A percentile compares a stretch with the other conserved stretches of the same genome.
These are phyloP conservation scores for Crithidia acanthocephali DNA, from an alignment of 208 protist species.

Conservation along the genomic window DNA sequence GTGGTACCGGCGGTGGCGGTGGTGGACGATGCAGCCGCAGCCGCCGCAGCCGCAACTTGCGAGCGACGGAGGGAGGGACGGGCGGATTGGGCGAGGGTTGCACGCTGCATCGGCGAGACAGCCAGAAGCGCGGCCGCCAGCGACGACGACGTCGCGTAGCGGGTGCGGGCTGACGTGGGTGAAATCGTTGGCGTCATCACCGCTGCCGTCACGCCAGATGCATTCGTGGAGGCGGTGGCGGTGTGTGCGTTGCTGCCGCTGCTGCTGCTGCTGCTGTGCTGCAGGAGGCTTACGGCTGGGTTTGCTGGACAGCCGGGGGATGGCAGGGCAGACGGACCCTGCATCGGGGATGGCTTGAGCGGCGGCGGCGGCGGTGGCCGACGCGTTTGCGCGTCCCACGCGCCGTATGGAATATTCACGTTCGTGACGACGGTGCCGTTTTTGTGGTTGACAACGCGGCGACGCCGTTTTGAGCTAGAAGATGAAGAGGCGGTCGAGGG, in stretches of 20 bases:
- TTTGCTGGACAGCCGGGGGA: not conserved
- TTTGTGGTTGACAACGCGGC: not conserved
- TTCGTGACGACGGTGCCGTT: not conserved
- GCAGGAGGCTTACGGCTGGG: not conserved
- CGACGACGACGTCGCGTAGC: not conserved
- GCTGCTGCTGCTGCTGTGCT: not conserved
- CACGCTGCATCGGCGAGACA: not conserved
- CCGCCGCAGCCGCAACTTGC: not conserved
- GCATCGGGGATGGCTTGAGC: not conserved
- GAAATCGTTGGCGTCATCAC: not conserved
- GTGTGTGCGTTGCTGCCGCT: too few relatives aligned
- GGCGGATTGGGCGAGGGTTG: not conserved
- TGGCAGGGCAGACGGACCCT: not conserved
- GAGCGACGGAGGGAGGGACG: not conserved
- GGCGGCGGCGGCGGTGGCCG: conserved; percentile 11
- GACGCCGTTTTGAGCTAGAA: not conserved
- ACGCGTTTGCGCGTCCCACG: not conserved
- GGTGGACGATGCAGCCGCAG: not conserved
- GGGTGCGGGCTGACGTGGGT: not conserved
- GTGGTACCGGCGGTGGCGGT: too few relatives aligned
- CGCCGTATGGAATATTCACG: not conserved
- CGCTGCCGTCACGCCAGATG: too few relatives aligned
- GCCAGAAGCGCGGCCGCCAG: too few relatives aligned
- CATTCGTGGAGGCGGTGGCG: too few relatives aligned
- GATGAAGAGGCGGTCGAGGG: not conserved